phyloP scores from a whole-genome alignment of 495 filamentous ascomycete genomes.

The Penicillium lagena region DNA sequence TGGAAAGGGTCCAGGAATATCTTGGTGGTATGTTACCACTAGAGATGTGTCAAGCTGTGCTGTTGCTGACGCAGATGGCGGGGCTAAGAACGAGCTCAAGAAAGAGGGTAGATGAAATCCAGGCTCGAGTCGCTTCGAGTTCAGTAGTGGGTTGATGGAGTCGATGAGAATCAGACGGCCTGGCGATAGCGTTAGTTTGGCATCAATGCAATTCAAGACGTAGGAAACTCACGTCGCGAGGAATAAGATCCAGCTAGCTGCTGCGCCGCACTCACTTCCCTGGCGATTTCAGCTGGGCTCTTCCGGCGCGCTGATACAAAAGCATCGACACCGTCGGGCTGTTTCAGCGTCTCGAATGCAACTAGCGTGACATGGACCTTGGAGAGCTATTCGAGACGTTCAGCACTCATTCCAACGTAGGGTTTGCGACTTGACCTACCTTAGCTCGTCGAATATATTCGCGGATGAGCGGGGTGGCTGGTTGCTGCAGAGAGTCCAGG shows the following conservation, averaged over 20 bases:
- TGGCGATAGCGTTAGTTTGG: slow-evolving; percentile 5
- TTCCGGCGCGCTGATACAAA: slow-evolving; percentile 62
- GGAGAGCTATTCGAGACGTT: slow-evolving; percentile 29
- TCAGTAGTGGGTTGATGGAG: slow-evolving; percentile 35
- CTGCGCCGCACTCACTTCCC: slow-evolving; percentile 32
- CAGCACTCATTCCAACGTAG: slow-evolving; percentile 28
- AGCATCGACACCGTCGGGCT: slow-evolving; percentile 47
- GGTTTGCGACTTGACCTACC: slow-evolving; percentile 40
- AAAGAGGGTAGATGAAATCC: slow-evolving; percentile 32
- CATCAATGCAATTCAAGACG: not conserved
- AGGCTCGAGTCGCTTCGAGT: slow-evolving; percentile 17
- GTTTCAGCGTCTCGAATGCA: slow-evolving; percentile 66
- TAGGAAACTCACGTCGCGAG: slow-evolving; percentile 24
- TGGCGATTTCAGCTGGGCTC: slow-evolving; percentile 51
- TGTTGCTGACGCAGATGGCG: slow-evolving; percentile 11
- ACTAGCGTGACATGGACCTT: slow-evolving; percentile 65
- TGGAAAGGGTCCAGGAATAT: slow-evolving; percentile 46
- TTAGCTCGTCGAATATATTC: slow-evolving; percentile 75
- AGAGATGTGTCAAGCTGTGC: slow-evolving; percentile 31
- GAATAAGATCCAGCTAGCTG: slow-evolving; percentile 20
- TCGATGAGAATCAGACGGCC: slow-evolving; percentile 42
- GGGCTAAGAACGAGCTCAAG: slow-evolving; percentile 29
- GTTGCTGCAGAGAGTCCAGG: slow-evolving; percentile 80
- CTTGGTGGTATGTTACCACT: slow-evolving; percentile 40
- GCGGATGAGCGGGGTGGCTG: slow-evolving; percentile 58